Conservation (phyloP, 2,329 filamentous ascomycete genomes). For the Colletotrichum liriopes region DNA sequence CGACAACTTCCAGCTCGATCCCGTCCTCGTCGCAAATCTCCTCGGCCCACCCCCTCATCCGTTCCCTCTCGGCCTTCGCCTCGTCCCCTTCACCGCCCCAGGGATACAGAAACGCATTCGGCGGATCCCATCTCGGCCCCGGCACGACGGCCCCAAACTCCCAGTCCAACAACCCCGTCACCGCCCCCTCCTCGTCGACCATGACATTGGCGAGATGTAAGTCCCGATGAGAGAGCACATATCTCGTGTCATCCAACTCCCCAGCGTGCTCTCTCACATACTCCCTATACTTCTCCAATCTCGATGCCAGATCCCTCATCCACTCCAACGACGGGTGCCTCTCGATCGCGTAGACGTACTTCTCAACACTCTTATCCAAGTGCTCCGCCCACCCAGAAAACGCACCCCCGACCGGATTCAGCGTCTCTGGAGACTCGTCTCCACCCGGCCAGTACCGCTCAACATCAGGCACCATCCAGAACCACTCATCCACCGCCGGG, state of each 20-base stretch:
- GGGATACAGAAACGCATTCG: slow-evolving; percentile 26
- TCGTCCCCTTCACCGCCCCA: slow-evolving; percentile 23
- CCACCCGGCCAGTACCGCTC: slow-evolving; percentile 47
- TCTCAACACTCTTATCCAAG: slow-evolving; percentile 50
- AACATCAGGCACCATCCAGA: slow-evolving; percentile 54
- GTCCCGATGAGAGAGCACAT: no score
- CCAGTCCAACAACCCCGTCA: no score
- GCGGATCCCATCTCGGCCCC: slow-evolving; percentile 27
- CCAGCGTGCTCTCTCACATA: no score
- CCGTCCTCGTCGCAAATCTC: no score
- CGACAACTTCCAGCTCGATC: no score
- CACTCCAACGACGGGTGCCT: slow-evolving; percentile 47
- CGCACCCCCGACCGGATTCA: slow-evolving; percentile 47
- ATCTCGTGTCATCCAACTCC: no score
- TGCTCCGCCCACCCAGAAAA: slow-evolving; percentile 54
- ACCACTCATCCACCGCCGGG: slow-evolving; percentile 54
- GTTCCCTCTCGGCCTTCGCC: neutral
- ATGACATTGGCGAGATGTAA: no score
- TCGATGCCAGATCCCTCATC: slow-evolving; percentile 51
- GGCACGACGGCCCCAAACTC: slow-evolving; percentile 10
- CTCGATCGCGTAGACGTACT: slow-evolving; percentile 47
- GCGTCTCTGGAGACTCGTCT: slow-evolving; percentile 21
- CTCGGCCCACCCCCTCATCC: no score
- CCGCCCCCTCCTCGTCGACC: no score
- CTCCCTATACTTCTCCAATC: slow-evolving; percentile 26